Conservation (phyloP, 2,329 filamentous ascomycete species). For the Phialophora verrucosa region DNA sequence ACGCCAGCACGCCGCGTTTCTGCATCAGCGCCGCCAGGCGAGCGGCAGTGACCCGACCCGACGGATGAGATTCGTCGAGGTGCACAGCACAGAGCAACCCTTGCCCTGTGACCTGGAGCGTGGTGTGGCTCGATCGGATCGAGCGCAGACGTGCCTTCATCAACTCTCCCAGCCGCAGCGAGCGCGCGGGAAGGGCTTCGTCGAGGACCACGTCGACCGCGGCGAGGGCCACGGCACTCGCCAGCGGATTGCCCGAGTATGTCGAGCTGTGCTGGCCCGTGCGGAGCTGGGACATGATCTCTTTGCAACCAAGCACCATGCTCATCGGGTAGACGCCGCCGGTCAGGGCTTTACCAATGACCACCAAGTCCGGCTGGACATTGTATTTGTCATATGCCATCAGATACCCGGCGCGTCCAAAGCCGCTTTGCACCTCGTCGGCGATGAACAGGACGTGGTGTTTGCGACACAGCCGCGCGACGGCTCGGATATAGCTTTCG, state of each 20-base stretch:
- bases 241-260: constrained; percentile 16
- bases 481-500: constrained; percentile 3
- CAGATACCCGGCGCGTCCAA: constrained; percentile 89
- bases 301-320: constrained; percentile 8
- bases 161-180: background rate
- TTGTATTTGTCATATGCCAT: constrained; percentile 96
- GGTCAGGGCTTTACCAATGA: constrained; percentile 58
- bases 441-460: constrained; percentile 67
- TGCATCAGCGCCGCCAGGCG: background rate
- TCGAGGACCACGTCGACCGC: constrained; percentile 16
- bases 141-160: background rate
- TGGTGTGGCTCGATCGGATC: background rate
- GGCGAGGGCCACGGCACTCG: constrained; percentile 4
- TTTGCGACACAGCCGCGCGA: constrained; percentile 7
- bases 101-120: background rate
- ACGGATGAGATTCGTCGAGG: constrained; percentile 1
- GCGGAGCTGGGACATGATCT: constrained; percentile 11
- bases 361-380: constrained; percentile 84
- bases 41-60: constrained; percentile 3
- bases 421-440: constrained; percentile 90
- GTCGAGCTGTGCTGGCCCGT: constrained; percentile 11
- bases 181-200: constrained; percentile 5
- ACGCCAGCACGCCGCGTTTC: constrained; percentile 2
- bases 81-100: background rate
- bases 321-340: constrained; percentile 21